Evolutionary conservation across 352 stramenopile genomes (phyloP).

Genomic region (Phytophthora multivora): DNA sequence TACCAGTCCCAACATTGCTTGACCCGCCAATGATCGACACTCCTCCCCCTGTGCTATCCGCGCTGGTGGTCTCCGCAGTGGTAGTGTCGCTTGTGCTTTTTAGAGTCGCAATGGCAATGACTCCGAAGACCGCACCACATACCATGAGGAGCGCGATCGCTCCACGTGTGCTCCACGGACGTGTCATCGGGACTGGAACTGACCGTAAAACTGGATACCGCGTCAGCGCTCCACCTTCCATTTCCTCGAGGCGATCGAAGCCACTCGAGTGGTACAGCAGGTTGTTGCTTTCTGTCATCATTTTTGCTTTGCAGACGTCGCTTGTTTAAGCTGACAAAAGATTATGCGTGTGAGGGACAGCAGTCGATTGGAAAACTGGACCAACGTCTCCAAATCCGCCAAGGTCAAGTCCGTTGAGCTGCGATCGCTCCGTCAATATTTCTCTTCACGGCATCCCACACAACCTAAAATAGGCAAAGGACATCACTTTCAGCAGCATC

Average conservation of each 20-base stretch:
- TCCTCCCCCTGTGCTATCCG: conserved; percentile 4
- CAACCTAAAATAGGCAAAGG: conserved; percentile 12
- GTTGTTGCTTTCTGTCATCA: conserved; percentile 40
- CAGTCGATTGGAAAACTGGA: conserved; percentile 21
- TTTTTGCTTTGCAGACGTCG: conserved; percentile 1
- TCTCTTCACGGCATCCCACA: conserved; percentile 6
- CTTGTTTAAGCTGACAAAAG: not conserved
- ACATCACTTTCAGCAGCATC: not conserved
- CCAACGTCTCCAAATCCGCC: not conserved
- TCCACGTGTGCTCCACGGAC: conserved; percentile 27
- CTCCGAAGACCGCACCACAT: conserved; percentile 30
- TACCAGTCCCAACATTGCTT: conserved; percentile 9
- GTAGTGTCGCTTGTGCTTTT: not conserved
- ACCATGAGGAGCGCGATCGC: conserved; percentile 28
- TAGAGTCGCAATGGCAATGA: conserved; percentile 25
- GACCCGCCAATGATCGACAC: conserved; percentile 12
- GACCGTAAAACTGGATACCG: conserved; percentile 28
- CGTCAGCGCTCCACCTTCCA: conserved; percentile 15
- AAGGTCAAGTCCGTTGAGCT: conserved; percentile 20
- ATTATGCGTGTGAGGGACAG: conserved; percentile 5
- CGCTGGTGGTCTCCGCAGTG: conserved; percentile 6
- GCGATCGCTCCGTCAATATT: conserved; percentile 16
- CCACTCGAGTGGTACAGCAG: conserved; percentile 24
- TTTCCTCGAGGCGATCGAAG: conserved; percentile 37
- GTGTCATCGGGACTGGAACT: conserved; percentile 20